phyloP scores from a whole-genome alignment of 2,329 filamentous ascomycete genomes.

The Cadophora sp. region DNA sequence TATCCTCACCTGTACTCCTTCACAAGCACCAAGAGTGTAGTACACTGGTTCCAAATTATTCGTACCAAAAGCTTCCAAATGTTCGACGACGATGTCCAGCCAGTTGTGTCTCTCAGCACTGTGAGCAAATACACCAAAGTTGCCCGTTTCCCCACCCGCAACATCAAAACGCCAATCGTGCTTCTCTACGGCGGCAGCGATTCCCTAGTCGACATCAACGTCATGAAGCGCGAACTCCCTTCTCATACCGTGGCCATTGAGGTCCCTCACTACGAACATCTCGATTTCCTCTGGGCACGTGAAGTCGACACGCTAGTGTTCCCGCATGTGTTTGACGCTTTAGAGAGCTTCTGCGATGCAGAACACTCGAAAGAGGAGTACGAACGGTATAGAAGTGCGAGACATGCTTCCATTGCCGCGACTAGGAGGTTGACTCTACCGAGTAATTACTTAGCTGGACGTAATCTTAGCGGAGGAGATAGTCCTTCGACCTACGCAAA shows the following conservation, averaged over 20 bases:
- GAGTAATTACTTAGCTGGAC: slow-evolving; percentile 34
- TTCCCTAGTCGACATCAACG: slow-evolving; percentile 89
- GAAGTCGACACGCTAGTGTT: slow-evolving; percentile 88
- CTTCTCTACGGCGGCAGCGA: slow-evolving; percentile 93
- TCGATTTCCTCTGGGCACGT: slow-evolving; percentile 93
- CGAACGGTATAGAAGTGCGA: slow-evolving; percentile 54
- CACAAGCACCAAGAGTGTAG: slow-evolving; percentile 94
- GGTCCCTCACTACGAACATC: slow-evolving; percentile 92
- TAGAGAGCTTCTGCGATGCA: slow-evolving; percentile 72
- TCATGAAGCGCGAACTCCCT: slow-evolving; percentile 91
- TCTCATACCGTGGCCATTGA: slow-evolving; percentile 83
- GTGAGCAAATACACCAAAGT: slow-evolving; percentile 92
- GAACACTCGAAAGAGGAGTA: slow-evolving; percentile 67
- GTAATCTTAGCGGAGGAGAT: slow-evolving; percentile 30
- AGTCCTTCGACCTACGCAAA: slow-evolving; percentile 29
- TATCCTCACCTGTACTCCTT: slow-evolving; percentile 97
- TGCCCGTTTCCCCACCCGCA: slow-evolving; percentile 92
- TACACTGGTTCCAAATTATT: slow-evolving; percentile 99
- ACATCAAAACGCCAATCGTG: slow-evolving; percentile 95
- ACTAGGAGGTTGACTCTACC: slow-evolving; percentile 25
- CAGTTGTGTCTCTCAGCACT: slow-evolving; percentile 72
- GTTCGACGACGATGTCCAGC: slow-evolving; percentile 94
- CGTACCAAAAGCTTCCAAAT: slow-evolving; percentile 96
- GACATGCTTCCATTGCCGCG: slow-evolving; percentile 37
- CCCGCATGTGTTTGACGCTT: slow-evolving; percentile 83